Base-by-base conservation (phyloP, 2,329 filamentous ascomycete species). In the Exserohilum rostratum region DNA sequence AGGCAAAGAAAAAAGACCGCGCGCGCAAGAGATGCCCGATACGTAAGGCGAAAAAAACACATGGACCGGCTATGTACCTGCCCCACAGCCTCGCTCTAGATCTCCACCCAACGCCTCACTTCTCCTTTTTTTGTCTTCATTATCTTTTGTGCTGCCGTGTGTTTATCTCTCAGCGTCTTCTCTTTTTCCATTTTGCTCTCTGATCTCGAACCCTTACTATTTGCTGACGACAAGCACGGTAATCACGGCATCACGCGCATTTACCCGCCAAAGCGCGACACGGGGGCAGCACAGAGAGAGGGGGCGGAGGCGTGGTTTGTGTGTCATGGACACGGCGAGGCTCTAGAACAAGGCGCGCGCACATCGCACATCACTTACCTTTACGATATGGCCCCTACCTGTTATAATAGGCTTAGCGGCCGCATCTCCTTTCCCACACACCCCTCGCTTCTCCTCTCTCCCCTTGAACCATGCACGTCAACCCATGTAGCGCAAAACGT, bases 31-130 rank as follows among this genome's bases (percentile, higher is more conserved):
- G 17, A 44, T 50, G 40, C 48, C 15, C 30, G 33, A 45, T 45
- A 40, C 39, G 51, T 54, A 50, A 54, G 39, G 50, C 34, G 37
- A 50, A 29, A 27, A 39, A 10, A 30, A 46, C n/a, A 27, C 33
- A 4, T 18, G 31, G 34, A 12, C 40, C 38, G 30, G n/a, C 35
- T 12, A 7, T 25, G 22, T 7, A 25, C 22, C 35, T 11, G 49
- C 46, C 46, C 51, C 51, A 50, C 51, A 54, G 46, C 18, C 39
- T 12, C 37, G 51, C 43, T 25, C 51, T 40, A 54, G 51, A 54
- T 45, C 51, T 35, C 42, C 33, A 40, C 44, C 33, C 22, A 46
- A n/a, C 30, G 29, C 43, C 43, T 46, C 43, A 46, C 46, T 39
- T 33, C 33, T 15, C 46, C 38, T 29, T 44, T 35, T 43, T 25